A percentile compares a stretch with the other conserved stretches of the same genome.
These are phyloP conservation scores for Fusarium sp. DNA, from an alignment of 2,329 filamentous ascomycete species.

Conservation along the genomic window DNA sequence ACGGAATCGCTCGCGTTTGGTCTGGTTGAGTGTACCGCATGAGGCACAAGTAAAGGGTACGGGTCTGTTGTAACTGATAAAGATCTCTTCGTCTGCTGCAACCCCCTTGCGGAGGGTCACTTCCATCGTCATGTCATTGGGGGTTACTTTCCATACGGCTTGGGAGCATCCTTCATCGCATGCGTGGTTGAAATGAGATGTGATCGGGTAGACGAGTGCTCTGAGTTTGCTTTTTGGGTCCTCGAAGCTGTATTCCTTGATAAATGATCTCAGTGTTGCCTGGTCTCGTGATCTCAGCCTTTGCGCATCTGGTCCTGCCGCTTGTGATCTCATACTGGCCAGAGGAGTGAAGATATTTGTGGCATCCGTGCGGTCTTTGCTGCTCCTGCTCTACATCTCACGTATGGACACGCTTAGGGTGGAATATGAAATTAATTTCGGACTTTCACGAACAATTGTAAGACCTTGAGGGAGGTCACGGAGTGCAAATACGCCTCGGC, in stretches of 20 bases:
- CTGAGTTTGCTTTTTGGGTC: not conserved
- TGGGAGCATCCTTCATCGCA: slow-evolving; percentile 27
- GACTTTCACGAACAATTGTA: slow-evolving; percentile 33
- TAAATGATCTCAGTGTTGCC: not conserved
- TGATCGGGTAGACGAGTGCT: slow-evolving; percentile 29
- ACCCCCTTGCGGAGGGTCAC: slow-evolving; percentile 25
- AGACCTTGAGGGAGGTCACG: slow-evolving; percentile 7
- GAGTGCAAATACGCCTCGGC: slow-evolving; percentile 36
- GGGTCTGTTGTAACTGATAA: slow-evolving; percentile 49
- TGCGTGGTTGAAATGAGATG: slow-evolving; percentile 48
- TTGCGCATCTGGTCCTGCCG: no score
- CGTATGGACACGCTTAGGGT: no score
- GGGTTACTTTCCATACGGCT: slow-evolving; percentile 36
- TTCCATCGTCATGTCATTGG: slow-evolving; percentile 34
- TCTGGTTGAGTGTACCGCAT: slow-evolving; percentile 15
- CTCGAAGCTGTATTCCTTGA: slow-evolving; percentile 40
- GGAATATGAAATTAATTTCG: slow-evolving; percentile 26
- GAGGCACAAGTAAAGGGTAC: slow-evolving; percentile 43
- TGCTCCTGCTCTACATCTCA: not conserved
- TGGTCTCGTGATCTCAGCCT: not conserved
- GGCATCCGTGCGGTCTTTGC: not conserved
- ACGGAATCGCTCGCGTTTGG: no score
- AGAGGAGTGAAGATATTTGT: no score
- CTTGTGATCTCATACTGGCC: no score
- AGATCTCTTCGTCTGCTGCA: slow-evolving; percentile 47